Evolutionary conservation across 441 rosid genomes (phyloP).

Genomic region (Bocquillonia castaneifolia): DNA sequence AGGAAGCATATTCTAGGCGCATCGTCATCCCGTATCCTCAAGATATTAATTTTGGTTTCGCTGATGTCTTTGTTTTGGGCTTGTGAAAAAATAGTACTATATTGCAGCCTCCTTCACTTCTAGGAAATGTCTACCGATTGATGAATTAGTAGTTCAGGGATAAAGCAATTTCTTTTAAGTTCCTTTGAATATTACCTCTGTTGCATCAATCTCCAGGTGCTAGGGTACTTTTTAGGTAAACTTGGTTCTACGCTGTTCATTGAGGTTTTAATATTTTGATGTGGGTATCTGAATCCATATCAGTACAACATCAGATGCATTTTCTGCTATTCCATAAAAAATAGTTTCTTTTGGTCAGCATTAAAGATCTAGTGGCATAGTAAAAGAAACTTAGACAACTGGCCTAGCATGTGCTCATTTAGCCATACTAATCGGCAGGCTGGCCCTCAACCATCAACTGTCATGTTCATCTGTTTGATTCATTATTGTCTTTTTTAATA

Average conservation of each 20-base stretch:
- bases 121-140: not conserved
- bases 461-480: not conserved
- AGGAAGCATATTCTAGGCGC: conserved; percentile 66
- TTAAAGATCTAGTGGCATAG: not conserved
- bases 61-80: not conserved
- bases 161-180: conserved; percentile 3
- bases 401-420: not conserved
- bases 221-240: not conserved
- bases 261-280: not conserved
- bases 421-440: not conserved
- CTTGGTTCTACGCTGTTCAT: conserved; percentile 4
- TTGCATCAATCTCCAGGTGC: conserved; percentile 9
- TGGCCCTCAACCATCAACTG: not conserved
- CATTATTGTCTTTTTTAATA: too few relatives aligned
- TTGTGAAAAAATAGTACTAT: not conserved
- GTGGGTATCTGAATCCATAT: not conserved
- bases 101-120: not conserved
- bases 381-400: not conserved
- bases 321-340: not conserved
- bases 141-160: conserved; percentile 2
- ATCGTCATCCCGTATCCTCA: conserved; percentile 79
- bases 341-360: not conserved
- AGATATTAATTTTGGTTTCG: not conserved
- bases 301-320: not conserved
- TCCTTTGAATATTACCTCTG: not conserved